Conservation (phyloP, 2,329 filamentous ascomycete genomes). For the Tolypocladium album region DNA sequence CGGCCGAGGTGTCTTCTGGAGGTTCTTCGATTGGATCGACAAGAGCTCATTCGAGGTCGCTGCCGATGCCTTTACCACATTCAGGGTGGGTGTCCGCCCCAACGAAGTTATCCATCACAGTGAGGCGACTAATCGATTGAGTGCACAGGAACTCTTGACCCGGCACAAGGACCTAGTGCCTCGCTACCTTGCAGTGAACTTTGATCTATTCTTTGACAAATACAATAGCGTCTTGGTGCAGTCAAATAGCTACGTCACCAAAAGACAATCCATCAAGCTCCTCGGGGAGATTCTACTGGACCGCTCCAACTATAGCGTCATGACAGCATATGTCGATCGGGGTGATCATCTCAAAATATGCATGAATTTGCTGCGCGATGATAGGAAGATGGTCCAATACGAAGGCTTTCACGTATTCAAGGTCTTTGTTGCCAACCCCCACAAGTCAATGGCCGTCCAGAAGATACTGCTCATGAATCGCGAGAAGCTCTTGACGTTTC, state of each 20-base stretch:
- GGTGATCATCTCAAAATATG: constrained; percentile 95
- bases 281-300: constrained; percentile 91
- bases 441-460: constrained; percentile 94
- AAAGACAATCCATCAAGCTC: constrained; percentile 94
- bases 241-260: constrained; percentile 94
- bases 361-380: constrained; percentile 93
- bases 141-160: constrained; percentile 73
- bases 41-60: constrained; percentile 93
- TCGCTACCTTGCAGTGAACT: constrained; percentile 79
- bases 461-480: constrained; percentile 95
- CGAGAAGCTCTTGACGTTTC: constrained; percentile 77
- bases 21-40: constrained; percentile 95
- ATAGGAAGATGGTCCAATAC: constrained; percentile 98
- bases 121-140: neutral
- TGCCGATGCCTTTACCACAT: constrained; percentile 95
- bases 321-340: constrained; percentile 93
- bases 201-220: constrained; percentile 81
- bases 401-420: constrained; percentile 99
- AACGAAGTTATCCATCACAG: neutral
- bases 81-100: constrained; percentile 52
- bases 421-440: constrained; percentile 96
- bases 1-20: constrained; percentile 86
- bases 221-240: constrained; percentile 85
- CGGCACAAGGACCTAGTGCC: constrained; percentile 89
- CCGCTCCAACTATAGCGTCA: constrained; percentile 92